phyloP scores from a whole-genome alignment of 768 basidiomycete genomes.

The Mycena crocata region DNA sequence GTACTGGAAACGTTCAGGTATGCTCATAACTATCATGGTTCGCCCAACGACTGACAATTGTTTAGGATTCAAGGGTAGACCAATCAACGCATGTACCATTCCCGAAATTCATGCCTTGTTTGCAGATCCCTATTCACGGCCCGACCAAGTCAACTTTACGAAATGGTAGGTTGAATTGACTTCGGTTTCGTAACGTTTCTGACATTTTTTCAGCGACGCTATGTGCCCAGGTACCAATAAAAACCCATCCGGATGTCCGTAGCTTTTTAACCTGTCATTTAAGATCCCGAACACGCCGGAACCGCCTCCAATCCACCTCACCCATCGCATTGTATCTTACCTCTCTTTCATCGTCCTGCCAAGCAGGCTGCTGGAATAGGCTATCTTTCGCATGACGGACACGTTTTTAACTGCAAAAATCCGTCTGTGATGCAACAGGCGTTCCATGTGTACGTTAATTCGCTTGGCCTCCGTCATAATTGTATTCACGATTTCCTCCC shows the following conservation, averaged over 20 bases:
- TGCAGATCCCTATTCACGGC: conserved; percentile 63
- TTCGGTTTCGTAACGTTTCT: neutral
- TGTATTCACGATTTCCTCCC: neutral
- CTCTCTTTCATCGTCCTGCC: conserved; percentile 57
- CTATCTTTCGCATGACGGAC: conserved; percentile 64
- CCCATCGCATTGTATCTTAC: conserved; percentile 60
- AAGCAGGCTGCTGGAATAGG: conserved; percentile 48
- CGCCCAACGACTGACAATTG: neutral
- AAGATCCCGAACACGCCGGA: conserved; percentile 60
- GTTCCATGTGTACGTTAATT: conserved; percentile 61
- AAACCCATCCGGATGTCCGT: neutral
- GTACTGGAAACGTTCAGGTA: conserved; percentile 71
- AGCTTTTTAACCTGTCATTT: neutral
- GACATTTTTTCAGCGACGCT: conserved; percentile 48
- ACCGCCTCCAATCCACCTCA: conserved; percentile 47
- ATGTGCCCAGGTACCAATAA: conserved; percentile 55
- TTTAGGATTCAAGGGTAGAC: conserved; percentile 60
- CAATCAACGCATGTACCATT: neutral
- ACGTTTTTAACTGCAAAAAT: conserved; percentile 60
- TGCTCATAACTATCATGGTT: conserved; percentile 31
- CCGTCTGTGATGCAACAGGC: conserved; percentile 59
- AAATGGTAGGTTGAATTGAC: conserved; percentile 53
- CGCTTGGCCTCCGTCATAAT: neutral
- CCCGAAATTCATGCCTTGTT: neutral
- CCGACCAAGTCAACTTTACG: conserved; percentile 58